phyloP scores from a whole-genome alignment of 164 flowering plant species.

The Malania oleifera region DNA sequence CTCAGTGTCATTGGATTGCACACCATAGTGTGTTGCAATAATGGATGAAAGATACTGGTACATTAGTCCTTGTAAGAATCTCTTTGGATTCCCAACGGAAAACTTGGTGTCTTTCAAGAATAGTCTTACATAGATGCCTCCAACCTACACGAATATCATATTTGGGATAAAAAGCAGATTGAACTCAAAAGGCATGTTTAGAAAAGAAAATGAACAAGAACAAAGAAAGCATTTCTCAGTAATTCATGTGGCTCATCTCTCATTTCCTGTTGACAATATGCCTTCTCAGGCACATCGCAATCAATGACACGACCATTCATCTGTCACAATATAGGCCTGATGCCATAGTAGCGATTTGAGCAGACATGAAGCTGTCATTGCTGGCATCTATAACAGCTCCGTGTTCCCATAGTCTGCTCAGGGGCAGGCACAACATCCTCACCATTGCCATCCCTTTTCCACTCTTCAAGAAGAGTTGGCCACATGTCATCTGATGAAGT shows the following conservation, averaged over 20 bases:
- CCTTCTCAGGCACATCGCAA: constrained; percentile 98
- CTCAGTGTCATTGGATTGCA: constrained; percentile 73
- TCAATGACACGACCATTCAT: constrained; percentile 93
- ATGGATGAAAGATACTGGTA: constrained; percentile 94
- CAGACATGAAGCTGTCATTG: constrained; percentile 98
- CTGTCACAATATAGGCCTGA: constrained; percentile 84
- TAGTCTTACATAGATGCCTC: constrained; percentile 93
- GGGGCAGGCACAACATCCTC: constrained; percentile 85
- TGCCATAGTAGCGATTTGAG: constrained; percentile 92
- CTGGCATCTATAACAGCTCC: constrained; percentile 99
- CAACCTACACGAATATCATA: constrained; percentile 61
- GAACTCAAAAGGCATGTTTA: not conserved
- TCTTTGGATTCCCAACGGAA: constrained; percentile 94
- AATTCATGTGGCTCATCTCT: constrained; percentile 98
- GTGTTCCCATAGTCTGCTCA: constrained; percentile 95
- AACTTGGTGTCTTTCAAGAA: constrained; percentile 98
- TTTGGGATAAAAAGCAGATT: not conserved
- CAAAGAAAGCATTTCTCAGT: not conserved
- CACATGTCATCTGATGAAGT: too few species aligned
- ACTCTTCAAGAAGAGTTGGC: too few species aligned
- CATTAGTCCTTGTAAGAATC: constrained; percentile 90
- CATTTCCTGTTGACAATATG: constrained; percentile 90
- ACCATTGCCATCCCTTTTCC: constrained; percentile 98
- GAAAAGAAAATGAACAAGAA: too few species aligned
- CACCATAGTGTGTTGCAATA: constrained; percentile 87